phyloP scores from a whole-genome alignment of 2,329 filamentous ascomycete genomes.

The Alternaria viburni region DNA sequence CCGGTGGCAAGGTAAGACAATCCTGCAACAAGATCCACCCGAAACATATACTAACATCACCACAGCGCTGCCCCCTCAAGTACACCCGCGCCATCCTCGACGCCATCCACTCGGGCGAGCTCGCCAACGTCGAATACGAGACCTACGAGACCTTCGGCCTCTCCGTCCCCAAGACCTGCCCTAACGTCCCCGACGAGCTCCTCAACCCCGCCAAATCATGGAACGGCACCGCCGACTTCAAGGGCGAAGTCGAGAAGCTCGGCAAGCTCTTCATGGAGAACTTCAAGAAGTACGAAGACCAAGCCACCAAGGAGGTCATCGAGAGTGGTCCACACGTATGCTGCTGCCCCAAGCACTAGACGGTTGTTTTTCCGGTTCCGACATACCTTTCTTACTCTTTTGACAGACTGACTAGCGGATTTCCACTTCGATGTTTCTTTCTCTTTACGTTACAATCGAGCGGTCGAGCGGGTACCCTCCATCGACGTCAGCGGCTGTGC shows the following conservation, averaged over 20 bases:
- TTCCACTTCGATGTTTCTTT: not conserved
- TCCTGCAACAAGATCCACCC: conserved; percentile 6
- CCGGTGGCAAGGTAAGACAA: conserved; percentile 65
- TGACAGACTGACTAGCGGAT: not conserved
- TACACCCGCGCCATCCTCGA: conserved; percentile 99
- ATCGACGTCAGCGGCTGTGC: not conserved
- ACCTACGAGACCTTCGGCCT: conserved; percentile 97
- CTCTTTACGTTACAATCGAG: not conserved
- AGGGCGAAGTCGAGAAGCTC: conserved; percentile 87
- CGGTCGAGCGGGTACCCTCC: not conserved
- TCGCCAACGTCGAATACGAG: conserved; percentile 92
- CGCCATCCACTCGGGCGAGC: conserved; percentile 95
- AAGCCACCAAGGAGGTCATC: conserved; percentile 64
- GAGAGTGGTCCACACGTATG: conserved; percentile 54
- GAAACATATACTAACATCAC: conserved; percentile 55
- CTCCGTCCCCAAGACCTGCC: conserved; percentile 89
- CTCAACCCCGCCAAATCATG: conserved; percentile 94
- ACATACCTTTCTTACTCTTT: not conserved
- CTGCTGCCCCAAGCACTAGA: conserved; percentile 46
- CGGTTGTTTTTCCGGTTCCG: not conserved
- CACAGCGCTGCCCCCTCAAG: conserved; percentile 94
- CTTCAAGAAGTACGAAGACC: conserved; percentile 91
- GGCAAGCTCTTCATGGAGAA: conserved; percentile 91
- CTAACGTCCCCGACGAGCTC: conserved; percentile 85
- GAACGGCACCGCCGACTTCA: conserved; percentile 84